Evolutionary conservation across 2,329 filamentous ascomycete genomes (phyloP), one percentile per base, ranked within the genome.

Genomic region (Rutstroemia sp.): DNA sequence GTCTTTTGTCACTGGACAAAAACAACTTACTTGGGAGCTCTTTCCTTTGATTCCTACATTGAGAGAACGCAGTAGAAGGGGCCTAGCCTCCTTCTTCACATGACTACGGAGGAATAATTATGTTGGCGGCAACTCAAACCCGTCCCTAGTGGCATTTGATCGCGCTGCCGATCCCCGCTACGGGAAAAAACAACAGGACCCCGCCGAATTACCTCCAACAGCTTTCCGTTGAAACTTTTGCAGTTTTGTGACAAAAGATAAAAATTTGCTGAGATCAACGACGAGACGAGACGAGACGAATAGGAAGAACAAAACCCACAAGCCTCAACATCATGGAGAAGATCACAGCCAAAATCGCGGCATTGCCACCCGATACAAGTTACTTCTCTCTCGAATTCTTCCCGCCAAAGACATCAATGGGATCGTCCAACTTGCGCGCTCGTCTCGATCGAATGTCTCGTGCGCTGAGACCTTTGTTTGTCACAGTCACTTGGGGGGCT

Each of bases 321-420:
- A 12, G 16, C 21, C 19, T 47, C 25, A 54, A 59, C 51, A 21
- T 30, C 14, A 69, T 69, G 66, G 87, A 91, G 76, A 94, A 89
- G 75, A 92, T 96, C 70, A 95, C 90, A 61, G 88, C 95, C 78
- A 96, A 96, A 79, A 92, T 97, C 70, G 88, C 89, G 74, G 89
- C 90, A 60, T 76, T 99, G 75, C 88, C 89, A 72, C 81, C 86
- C 62, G 83, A 89, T 72, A 82, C 83, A 63, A 84, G 82, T 70
- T 97, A 94, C 78, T 95, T 96, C 75, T 97, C 94, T 48, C 86
- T 97, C 73, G 94, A 99, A 76, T 99, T 99, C 83, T 99, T 99
- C 76, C 94, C 94, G 64, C 94, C 94, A 61, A 99, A 97, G 78
- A 99, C 94, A 48, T 80, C 87, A 60, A 96, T 95, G 85, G 94